Evolutionary conservation across 1,139 yeast species (phyloP).

Genomic region (Taphrina communis): DNA sequence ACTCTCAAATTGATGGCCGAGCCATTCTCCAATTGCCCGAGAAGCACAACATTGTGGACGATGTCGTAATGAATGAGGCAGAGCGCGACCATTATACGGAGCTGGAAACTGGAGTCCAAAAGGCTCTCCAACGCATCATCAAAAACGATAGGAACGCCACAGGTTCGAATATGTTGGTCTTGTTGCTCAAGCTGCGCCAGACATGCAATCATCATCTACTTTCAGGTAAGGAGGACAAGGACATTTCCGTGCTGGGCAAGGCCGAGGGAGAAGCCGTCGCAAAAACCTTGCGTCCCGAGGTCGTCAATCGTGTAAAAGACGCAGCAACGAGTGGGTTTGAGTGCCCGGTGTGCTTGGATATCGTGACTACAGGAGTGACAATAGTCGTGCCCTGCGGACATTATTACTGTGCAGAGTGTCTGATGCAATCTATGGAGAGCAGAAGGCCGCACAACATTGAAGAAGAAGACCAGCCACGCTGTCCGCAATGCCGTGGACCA

Average conservation of each 20-base stretch:
- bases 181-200: conserved; percentile 81
- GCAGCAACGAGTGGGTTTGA: conserved; percentile 52
- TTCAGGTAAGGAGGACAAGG: conserved; percentile 58
- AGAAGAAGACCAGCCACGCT: conserved; percentile 58
- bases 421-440: conserved; percentile 53
- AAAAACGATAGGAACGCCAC: conserved; percentile 47
- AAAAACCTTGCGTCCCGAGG: conserved; percentile 43
- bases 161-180: conserved; percentile 56
- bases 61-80: conserved; percentile 82
- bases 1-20: conserved; percentile 56
- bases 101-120: conserved; percentile 78
- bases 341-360: conserved; percentile 74
- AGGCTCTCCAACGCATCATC: conserved; percentile 68
- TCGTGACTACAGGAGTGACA: conserved; percentile 58
- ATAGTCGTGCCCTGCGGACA: conserved; percentile 66
- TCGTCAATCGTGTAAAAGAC: conserved; percentile 45
- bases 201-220: conserved; percentile 88
- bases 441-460: conserved; percentile 53
- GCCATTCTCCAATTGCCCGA: conserved; percentile 82
- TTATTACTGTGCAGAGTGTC: conserved; percentile 68
- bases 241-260: conserved; percentile 13
- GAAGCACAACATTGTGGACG: conserved; percentile 62
- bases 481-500: conserved; percentile 58
- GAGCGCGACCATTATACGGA: conserved; percentile 90
- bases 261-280: conserved; percentile 17